Base-by-base conservation (phyloP, 169 alveolate species). In the Plasmodium knowlesi region DNA sequence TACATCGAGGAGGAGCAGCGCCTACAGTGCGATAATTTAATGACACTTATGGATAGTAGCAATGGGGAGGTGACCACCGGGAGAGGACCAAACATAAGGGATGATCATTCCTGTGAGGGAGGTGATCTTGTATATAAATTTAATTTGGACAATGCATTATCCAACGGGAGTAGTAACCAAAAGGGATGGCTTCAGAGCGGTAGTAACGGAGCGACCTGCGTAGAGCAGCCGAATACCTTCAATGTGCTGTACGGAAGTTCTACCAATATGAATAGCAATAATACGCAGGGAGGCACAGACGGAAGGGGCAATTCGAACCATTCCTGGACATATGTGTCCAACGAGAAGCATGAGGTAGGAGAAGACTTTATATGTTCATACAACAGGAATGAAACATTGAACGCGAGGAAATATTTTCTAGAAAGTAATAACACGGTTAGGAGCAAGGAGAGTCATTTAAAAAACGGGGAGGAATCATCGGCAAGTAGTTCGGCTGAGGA, bases 321-420 rank as follows among this genome's bases (percentile, higher is more conserved):
- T 71, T 39, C 57, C 12, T 86, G 93, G 93, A 70, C 50, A 43
- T 76, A 86, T 76, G 80, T 86, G 67, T 86, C 93, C n/a, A 86
- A 86, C 72, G 93, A 86, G 70, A 86, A 86, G 19, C 85, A 74
- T 43, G 93, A 86, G 76, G 78, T 50, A 25, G 81, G 70, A 5
- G 93, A 86, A 30, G 71, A 86, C 67, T 19, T 70, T 30, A 76
- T 86, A 54, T 46, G 93, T 25, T 86, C 93, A 19, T 86, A 74
- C 43, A 83, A 86, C 46, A 86, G 67, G 81, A 28, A 53, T 39
- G 86, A 57, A n/a, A 30, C 72, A n/a, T 46, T 50, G 46, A 85
- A 50, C 43, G 85, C 39, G 6, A 54, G 25, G 10, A 50, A 74
- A 74, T 74, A 74, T 37, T 53, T 22, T 32, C 37, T 19, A 12